Percentiles rank a stretch among this genome's conserved stretches.
Evolutionary conservation across 2,329 filamentous ascomycete species (phyloP).

Genomic region (Mycosphaerella sp.): DNA sequence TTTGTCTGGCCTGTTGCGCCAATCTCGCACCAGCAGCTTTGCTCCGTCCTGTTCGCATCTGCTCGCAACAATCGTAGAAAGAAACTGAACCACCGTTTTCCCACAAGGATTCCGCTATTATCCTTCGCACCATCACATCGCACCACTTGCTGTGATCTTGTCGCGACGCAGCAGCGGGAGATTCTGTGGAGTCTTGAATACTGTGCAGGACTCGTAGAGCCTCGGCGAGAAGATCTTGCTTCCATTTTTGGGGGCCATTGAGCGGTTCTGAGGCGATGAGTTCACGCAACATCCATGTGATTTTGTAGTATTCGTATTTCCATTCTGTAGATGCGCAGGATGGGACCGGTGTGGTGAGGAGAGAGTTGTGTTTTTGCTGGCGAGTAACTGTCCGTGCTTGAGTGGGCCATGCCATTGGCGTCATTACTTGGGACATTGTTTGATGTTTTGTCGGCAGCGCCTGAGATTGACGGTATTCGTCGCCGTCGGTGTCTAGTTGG

Average conservation of each 20-base stretch:
- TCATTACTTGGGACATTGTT: constrained; percentile 6
- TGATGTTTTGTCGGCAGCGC: not conserved
- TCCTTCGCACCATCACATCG: constrained; percentile 18
- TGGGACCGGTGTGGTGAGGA: constrained; percentile 15
- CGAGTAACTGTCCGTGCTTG: constrained; percentile 17
- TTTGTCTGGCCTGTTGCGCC: constrained; percentile 14
- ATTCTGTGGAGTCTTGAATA: constrained; percentile 17
- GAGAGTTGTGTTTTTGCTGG: constrained; percentile 15
- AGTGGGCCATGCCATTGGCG: constrained; percentile 6
- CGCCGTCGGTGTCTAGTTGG: not conserved
- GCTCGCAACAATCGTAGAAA: constrained; percentile 21
- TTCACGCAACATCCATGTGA: constrained; percentile 19
- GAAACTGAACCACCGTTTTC: constrained; percentile 13
- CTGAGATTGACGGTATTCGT: constrained; percentile 29
- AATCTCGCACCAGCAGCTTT: constrained; percentile 17
- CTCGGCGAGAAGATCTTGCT: constrained; percentile 16
- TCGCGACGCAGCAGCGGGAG: constrained; percentile 12
- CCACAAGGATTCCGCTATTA: constrained; percentile 19
- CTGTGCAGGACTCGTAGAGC: constrained; percentile 15
- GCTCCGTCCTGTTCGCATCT: constrained; percentile 17
- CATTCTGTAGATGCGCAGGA: constrained; percentile 19
- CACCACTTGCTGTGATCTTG: constrained; percentile 18
- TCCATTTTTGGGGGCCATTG: constrained; percentile 17
- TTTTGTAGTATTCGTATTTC: constrained; percentile 20
- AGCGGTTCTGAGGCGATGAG: constrained; percentile 16